These are phyloP conservation scores for Hygrophoropsis aurantiaca DNA, from an alignment of 768 basidiomycete genomes.

Conservation along the genomic window DNA sequence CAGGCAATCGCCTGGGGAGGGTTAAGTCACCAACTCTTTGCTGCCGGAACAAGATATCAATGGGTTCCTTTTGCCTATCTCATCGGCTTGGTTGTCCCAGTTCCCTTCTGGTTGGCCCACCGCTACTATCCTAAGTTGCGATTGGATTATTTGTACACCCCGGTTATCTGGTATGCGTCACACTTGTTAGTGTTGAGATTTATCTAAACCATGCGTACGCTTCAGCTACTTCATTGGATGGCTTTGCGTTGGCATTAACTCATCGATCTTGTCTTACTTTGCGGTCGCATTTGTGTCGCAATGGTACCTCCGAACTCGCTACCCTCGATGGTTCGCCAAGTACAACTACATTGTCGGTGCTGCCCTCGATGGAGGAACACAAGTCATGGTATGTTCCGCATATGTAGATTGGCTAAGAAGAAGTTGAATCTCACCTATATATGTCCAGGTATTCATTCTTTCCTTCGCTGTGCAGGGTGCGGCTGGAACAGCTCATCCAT, in stretches of 20 bases:
- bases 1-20: conserved; percentile 56
- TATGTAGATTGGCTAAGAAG: background rate
- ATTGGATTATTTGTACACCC: conserved; percentile 48
- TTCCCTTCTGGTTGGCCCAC: conserved; percentile 53
- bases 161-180: conserved; percentile 38
- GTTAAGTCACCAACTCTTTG: conserved; percentile 43
- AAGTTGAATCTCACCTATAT: background rate
- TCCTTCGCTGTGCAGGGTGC: conserved; percentile 55
- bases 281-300: conserved; percentile 45
- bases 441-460: conserved; percentile 34
- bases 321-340: conserved; percentile 46
- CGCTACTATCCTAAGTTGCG: conserved; percentile 44
- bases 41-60: conserved; percentile 44
- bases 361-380: conserved; percentile 37
- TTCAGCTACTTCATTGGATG: conserved; percentile 47
- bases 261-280: conserved; percentile 41
- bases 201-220: background rate
- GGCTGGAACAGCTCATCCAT: conserved; percentile 45
- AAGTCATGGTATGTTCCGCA: conserved; percentile 45
- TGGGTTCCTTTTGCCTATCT: conserved; percentile 50
- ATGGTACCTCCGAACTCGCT: conserved; percentile 44
- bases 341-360: conserved; percentile 39
- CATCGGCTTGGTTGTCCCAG: conserved; percentile 48
- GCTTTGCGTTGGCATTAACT: conserved; percentile 52
- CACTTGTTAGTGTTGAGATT: too few species aligned